Conservation (phyloP, 2,329 filamentous ascomycete species). For the Penicillium sp. region DNA sequence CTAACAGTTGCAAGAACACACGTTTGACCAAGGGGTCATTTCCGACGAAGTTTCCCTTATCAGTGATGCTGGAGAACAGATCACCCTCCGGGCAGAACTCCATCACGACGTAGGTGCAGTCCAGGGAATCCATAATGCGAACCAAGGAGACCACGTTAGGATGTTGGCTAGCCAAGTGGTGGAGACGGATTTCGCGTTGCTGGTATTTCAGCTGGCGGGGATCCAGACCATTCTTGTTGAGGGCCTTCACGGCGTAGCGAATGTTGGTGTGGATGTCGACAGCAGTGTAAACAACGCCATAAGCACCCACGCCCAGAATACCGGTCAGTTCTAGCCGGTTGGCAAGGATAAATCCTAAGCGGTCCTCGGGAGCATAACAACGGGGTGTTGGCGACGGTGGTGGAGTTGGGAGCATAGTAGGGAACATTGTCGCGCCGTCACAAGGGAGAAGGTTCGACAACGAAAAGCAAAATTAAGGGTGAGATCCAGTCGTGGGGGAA, state of each 20-base stretch:
- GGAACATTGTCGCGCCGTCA: constrained; percentile 41
- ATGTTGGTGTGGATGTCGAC: constrained; percentile 79
- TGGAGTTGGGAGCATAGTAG: constrained; percentile 51
- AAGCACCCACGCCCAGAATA: constrained; percentile 90
- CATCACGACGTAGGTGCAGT: constrained; percentile 94
- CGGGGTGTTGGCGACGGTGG: constrained; percentile 50
- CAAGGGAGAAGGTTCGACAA: constrained; percentile 22
- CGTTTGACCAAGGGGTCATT: constrained; percentile 86
- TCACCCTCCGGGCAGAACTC: constrained; percentile 98
- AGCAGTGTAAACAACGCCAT: constrained; percentile 93
- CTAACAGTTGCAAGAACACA: constrained; percentile 92
- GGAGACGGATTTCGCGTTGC: constrained; percentile 87
- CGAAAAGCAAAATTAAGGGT: constrained; percentile 13
- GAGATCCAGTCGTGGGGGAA: constrained; percentile 6
- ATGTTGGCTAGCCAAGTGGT: constrained; percentile 86
- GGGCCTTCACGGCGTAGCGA: constrained; percentile 92
- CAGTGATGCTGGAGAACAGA: constrained; percentile 96
- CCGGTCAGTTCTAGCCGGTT: constrained; percentile 80
- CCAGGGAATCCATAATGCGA: constrained; percentile 87
- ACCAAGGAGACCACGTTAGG: constrained; percentile 91
- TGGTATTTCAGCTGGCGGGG: constrained; percentile 86
- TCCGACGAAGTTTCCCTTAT: constrained; percentile 88
- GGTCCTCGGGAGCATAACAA: constrained; percentile 75
- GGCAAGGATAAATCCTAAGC: constrained; percentile 81
- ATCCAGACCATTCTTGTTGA: constrained; percentile 93